phyloP scores from a whole-genome alignment of 495 filamentous ascomycete species.

The Trichoderma asperelloides region DNA sequence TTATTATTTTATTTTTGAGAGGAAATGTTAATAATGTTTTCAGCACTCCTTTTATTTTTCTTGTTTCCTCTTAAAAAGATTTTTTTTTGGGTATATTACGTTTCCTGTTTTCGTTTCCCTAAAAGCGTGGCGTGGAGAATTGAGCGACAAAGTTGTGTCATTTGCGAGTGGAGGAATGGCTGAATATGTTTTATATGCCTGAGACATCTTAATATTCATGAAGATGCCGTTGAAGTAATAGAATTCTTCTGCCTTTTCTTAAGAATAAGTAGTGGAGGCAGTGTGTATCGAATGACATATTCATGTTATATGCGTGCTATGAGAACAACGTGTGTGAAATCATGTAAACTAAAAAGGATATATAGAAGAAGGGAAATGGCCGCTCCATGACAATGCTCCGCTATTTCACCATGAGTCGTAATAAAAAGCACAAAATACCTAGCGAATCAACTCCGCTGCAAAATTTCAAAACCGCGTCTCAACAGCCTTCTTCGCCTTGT shows the following conservation, averaged over 20 bases:
- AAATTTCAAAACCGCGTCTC: neutral
- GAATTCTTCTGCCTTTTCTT: neutral
- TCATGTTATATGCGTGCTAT: neutral
- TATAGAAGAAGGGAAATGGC: neutral
- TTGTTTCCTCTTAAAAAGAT: neutral
- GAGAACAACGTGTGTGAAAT: neutral
- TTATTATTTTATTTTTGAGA: neutral
- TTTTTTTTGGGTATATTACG: neutral
- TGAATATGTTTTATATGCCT: neutral
- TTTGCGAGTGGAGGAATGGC: neutral
- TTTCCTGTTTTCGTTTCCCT: neutral
- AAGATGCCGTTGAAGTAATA: neutral
- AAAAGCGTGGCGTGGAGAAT: constrained; percentile 8
- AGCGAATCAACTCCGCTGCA: neutral
- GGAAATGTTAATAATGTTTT: neutral
- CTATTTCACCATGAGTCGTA: neutral
- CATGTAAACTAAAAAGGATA: neutral
- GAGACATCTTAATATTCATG: neutral
- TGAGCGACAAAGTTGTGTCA: neutral
- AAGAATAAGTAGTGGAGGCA: neutral
- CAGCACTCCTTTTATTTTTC: neutral
- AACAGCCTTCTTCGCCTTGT: neutral
- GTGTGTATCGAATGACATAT: neutral
- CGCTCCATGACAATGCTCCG: neutral
- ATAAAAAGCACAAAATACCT: neutral